Evolutionary conservation across 2,329 filamentous ascomycete genomes (phyloP), one percentile per base, ranked within the genome.

Genomic region (Zelopaecilomyces penicillatus): DNA sequence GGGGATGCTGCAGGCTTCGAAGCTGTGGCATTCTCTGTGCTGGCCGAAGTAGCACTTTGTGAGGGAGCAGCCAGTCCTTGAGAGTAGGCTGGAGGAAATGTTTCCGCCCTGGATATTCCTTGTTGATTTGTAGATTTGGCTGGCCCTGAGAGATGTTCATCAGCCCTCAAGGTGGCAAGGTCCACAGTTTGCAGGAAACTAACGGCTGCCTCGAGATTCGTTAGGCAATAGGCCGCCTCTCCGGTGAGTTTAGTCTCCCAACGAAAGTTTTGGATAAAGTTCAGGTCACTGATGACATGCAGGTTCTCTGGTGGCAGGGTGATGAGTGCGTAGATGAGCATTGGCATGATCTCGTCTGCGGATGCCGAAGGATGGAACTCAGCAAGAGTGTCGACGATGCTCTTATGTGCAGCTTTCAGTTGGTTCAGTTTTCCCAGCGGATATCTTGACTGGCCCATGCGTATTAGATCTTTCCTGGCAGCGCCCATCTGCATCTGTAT

Each of bases 121-220:
- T 76, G 68, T 26, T 68, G 58, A 50, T 63, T 70, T 7, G 73
- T 54, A 50, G 69, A 52, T 61, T 84, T 89, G 12, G 71, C 65
- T 7, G 83, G 83, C 0, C 85, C 81, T 37, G 83, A 80, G 11
- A 79, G 82, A 12, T 73, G 66, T 61, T 95, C 89, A 52, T 95
- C 87, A 5, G 83, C 83, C 42, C 89, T 80, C 5, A 98, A 70
- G 28, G 86, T 95, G 5, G 90, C 87, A 27, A 98, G 74, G 61
- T 98, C 93, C 29, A 98, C 93, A 1, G 90, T 97, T 58, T 97
- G 87, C 10, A 98, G 70, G 58, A 98, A 98, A 42, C 85, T 90
- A 45, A 97, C 88, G 46, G 91, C 86, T 12, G 93, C 93, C 65
- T 98, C 93, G 1, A 98, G 75, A 54, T 95, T 98, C 35, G 94